phyloP scores from a whole-genome alignment of 371 early-diverging fungal genomes.

The Rhizopus sp. region DNA sequence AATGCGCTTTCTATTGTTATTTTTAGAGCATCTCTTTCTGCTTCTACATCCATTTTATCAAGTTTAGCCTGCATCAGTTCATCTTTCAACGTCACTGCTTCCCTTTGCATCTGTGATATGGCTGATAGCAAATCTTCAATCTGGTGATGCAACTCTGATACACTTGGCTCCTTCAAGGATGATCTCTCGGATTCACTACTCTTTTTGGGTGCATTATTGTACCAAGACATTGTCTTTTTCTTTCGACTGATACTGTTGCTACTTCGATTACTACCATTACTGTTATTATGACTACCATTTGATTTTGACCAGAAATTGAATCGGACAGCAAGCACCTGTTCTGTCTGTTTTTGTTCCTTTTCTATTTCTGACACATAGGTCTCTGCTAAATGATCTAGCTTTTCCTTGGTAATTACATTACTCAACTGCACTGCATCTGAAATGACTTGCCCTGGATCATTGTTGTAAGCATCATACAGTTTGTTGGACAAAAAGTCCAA shows the following conservation, averaged over 20 bases:
- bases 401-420: slow-evolving; percentile 44
- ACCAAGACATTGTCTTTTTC: slow-evolving; percentile 43
- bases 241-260: slow-evolving; percentile 25
- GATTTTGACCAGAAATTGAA: slow-evolving; percentile 42
- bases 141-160: slow-evolving; percentile 55
- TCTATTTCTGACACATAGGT: slow-evolving; percentile 61
- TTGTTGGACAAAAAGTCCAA: slow-evolving; percentile 73
- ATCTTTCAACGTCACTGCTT: slow-evolving; percentile 59
- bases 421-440: slow-evolving; percentile 70
- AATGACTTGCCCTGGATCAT: slow-evolving; percentile 65
- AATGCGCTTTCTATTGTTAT: slow-evolving; percentile 28
- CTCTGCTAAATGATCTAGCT: slow-evolving; percentile 41
- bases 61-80: slow-evolving; percentile 53
- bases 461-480: slow-evolving; percentile 72
- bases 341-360: slow-evolving; percentile 59
- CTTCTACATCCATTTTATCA: slow-evolving; percentile 62
- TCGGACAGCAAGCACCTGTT: slow-evolving; percentile 55
- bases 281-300: too few species aligned
- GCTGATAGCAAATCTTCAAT: slow-evolving; percentile 61
- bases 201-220: slow-evolving; percentile 28
- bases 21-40: slow-evolving; percentile 44
- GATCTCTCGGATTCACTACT: slow-evolving; percentile 27
- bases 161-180: slow-evolving; percentile 31
- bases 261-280: slow-evolving; percentile 9
- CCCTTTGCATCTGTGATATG: slow-evolving; percentile 56